Conservation (phyloP, 2,329 filamentous ascomycete genomes). For the Ophiocordyceps unilateralis region DNA sequence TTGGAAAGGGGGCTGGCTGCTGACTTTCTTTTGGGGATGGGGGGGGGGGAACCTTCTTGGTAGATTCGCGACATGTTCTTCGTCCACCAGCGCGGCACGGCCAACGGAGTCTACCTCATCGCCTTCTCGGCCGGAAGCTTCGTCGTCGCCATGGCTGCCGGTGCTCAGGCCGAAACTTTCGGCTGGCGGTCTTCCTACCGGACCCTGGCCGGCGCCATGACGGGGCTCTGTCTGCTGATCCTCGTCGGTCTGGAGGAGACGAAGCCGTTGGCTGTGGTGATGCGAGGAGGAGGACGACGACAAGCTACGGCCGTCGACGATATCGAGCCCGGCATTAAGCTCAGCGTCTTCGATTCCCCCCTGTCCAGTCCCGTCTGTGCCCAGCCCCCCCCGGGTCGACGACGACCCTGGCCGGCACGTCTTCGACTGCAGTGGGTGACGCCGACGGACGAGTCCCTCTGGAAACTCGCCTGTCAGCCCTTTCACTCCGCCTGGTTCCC, state of each 20-base stretch:
- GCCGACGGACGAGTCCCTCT: slow-evolving; percentile 5
- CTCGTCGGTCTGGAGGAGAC: slow-evolving; percentile 10
- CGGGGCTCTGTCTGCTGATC: slow-evolving; percentile 1
- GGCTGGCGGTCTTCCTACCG: slow-evolving; percentile 12
- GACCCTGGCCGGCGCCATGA: slow-evolving; percentile 3
- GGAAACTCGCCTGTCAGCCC: slow-evolving; percentile 7
- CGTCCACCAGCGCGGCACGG: slow-evolving; percentile 13
- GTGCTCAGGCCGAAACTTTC: slow-evolving; percentile 6
- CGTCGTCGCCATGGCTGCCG: slow-evolving; percentile 14
- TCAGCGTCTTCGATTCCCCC: too few relatives aligned
- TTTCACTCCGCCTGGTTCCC: slow-evolving; percentile 13
- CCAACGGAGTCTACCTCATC: slow-evolving; percentile 15
- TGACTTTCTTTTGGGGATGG: too few relatives aligned
- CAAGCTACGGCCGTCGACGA: not conserved
- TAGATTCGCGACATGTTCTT: slow-evolving; percentile 17
- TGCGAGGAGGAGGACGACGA: not conserved
- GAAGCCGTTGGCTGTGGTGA: slow-evolving; percentile 9
- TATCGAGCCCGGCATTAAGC: not conserved
- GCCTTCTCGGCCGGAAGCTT: slow-evolving; percentile 13
- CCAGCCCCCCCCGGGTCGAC: too few relatives aligned
- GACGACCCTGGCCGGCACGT: not conserved
- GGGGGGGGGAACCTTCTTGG: too few relatives aligned
- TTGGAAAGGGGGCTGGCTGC: too few relatives aligned
- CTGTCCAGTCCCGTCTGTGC: too few relatives aligned
- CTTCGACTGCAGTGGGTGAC: slow-evolving; percentile 5